These are phyloP conservation scores for Erythrobasidium hasegawianum DNA, from an alignment of 1,284 basidiomycete genomes.

Conservation along the genomic window DNA sequence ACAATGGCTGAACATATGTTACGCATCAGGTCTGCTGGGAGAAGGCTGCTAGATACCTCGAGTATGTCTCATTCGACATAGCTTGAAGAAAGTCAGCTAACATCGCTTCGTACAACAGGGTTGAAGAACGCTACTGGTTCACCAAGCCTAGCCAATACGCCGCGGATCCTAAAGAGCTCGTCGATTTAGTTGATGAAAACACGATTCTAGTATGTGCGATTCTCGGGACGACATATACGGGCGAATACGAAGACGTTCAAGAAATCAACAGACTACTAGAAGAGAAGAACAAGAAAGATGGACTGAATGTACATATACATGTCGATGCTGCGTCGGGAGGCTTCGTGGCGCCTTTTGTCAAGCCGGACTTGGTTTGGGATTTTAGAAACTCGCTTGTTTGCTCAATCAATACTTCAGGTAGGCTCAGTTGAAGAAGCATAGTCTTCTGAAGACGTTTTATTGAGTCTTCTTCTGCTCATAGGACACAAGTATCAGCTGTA, in stretches of 20 bases:
- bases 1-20: no score
- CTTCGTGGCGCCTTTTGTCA: slow-evolving; percentile 50
- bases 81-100: no score
- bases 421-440: no score
- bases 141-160: slow-evolving; percentile 45
- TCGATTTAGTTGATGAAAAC: slow-evolving; percentile 52
- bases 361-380: slow-evolving; percentile 48
- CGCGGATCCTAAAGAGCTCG: slow-evolving; percentile 52
- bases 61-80: no score
- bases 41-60: slow-evolving; percentile 46
- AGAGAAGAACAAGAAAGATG: slow-evolving; percentile 46
- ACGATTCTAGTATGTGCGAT: slow-evolving; percentile 49
- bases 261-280: slow-evolving; percentile 45
- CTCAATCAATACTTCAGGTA: slow-evolving; percentile 48
- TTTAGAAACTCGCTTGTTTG: slow-evolving; percentile 49
- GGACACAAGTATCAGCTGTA: slow-evolving; percentile 44
- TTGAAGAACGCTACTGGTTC: slow-evolving; percentile 37
- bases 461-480: no score
- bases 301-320: slow-evolving; percentile 48
- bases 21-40: slow-evolving; percentile 48
- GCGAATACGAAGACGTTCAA: slow-evolving; percentile 47
- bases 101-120: no score
- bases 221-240: slow-evolving; percentile 50
- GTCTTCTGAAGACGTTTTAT: no score
- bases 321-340: slow-evolving; percentile 43